Base-by-base conservation (phyloP, 352 stramenopile genomes). In the Pythium volutum region DNA sequence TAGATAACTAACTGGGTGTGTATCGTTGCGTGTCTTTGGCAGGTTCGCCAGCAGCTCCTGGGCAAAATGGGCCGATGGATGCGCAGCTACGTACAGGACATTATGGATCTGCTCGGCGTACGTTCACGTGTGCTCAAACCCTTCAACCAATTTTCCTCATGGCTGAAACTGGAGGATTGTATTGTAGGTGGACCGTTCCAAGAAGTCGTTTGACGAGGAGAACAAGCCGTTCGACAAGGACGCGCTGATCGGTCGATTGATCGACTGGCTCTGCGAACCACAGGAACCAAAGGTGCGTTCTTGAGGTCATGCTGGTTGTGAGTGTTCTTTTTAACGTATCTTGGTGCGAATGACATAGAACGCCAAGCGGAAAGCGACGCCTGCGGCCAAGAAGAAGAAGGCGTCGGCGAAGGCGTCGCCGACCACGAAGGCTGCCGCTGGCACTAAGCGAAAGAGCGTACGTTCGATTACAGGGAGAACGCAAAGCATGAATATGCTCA, bases 31-130 rank as follows among this genome's bases (percentile, higher is more conserved):
- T 39, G 34, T 4, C 42, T 27, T 62, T 12, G 66, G 43, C 55
- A 88, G 81, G 77, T 72, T 10, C 84, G 75, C 20, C 78, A 89
- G 52, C 52, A 77, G 11, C 57, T 93, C 14, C 39, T 76, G n/a
- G 69, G 45, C 46, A 91, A 91, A 60, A 83, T 91, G 41, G 67
- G 73, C 39, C 79, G 78, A 33, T 91, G 80, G 76, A 88, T 87
- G 69, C 69, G 76, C 36, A 66, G 45, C n/a, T 93, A 91, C 54
- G 59, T 93, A 23, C 67, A 88, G 41, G 75, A 89, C 58, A 61
- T 91, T 61, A 91, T 93, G 80, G 80, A 93, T 69, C 49, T 91
- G 22, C 67, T 93, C 27, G 81, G 73, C 31, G 84, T 93, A 75
- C 26, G 70, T 45, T 15, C 22, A 39, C 47, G 18, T 47, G 18